Base-by-base conservation (phyloP, 305 asterid genomes). In the Solanum hybrid region DNA sequence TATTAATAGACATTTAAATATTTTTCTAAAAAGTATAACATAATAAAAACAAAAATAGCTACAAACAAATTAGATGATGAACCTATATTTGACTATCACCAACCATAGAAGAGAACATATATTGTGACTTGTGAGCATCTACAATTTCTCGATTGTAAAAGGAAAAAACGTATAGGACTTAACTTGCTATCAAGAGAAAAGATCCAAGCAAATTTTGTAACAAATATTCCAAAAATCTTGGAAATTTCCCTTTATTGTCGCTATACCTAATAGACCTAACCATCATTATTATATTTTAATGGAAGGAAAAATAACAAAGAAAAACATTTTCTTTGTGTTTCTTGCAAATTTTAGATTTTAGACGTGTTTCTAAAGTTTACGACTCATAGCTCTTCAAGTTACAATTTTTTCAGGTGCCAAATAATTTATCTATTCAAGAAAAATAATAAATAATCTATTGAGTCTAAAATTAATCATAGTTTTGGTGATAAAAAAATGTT, bases 241-340 rank as follows among this genome's bases (percentile, higher is more conserved):
- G 72, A 82, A 41, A 39, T 39, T 41, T 82, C 87, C 24, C 26
- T 82, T 27, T 26, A 15, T 15, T 83, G 14, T 27, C 0, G 73
- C 27, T 70, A 41, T 41, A 83, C 73, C 87, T 83, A 83, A 83
- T 83, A 83, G 87, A 83, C 73, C 87, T 83, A 41, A 83, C 73
- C 29, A 8, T 15, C 5, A 41, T 27, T 27, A 29, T 27, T 27
- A 10, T 4, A 15, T 83, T 83, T 41, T 10, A 83, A 41, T 83
- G 73, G n/a, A 27, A 27, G 27, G 1, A 41, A 83, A 41, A 41
- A 22, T 9, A 33, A 29, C 73, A 27, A 79, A 27, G 0, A 82
- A 26, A 29, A 76, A 7, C 10, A 83, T 83, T 41, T 83, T 83
- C 73, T 41, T 83, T 27, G 27, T 45, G 73, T 41, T 83, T 81